phyloP scores from a whole-genome alignment of 805 yeast genomes.

The Candida morakotiae region DNA sequence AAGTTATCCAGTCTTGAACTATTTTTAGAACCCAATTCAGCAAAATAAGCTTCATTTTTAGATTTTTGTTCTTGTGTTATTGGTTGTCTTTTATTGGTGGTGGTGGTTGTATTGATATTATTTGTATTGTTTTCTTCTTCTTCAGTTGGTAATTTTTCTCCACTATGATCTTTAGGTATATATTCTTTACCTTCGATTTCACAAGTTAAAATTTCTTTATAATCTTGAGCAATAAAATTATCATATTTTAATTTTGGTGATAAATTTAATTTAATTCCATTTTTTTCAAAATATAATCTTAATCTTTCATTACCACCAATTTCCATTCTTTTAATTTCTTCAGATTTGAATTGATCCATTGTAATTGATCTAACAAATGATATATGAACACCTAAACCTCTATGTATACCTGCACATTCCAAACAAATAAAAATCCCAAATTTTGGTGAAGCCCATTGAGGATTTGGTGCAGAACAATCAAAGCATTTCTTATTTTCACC shows the following conservation, averaged over 20 bases:
- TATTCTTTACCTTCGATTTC: slow-evolving; percentile 70
- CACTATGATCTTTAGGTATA: slow-evolving; percentile 58
- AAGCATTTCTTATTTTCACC: slow-evolving; percentile 79
- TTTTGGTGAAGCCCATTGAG: slow-evolving; percentile 99
- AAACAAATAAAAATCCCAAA: slow-evolving; percentile 95
- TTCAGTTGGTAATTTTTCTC: slow-evolving; percentile 36
- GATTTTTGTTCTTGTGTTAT: slow-evolving; percentile 37
- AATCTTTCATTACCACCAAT: slow-evolving; percentile 87
- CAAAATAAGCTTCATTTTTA: slow-evolving; percentile 81
- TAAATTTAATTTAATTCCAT: slow-evolving; percentile 64
- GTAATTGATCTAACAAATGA: slow-evolving; percentile 96
- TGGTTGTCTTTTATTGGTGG: slow-evolving; percentile 39
- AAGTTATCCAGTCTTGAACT: slow-evolving; percentile 68
- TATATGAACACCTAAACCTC: slow-evolving; percentile 94
- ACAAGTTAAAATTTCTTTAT: slow-evolving; percentile 75
- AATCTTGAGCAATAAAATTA: slow-evolving; percentile 91
- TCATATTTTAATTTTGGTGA: slow-evolving; percentile 77
- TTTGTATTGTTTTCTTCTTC: slow-evolving; percentile 8
- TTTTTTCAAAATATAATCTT: slow-evolving; percentile 57
- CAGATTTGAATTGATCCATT: slow-evolving; percentile 97
- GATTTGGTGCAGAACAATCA: slow-evolving; percentile 93
- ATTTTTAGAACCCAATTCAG: slow-evolving; percentile 70
- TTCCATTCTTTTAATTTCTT: slow-evolving; percentile 88
- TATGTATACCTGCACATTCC: slow-evolving; percentile 96
- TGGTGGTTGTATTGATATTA: too few species aligned